These are phyloP conservation scores for Botrytis fragariae DNA, from an alignment of 2,329 filamentous ascomycete species.

Conservation along the genomic window DNA sequence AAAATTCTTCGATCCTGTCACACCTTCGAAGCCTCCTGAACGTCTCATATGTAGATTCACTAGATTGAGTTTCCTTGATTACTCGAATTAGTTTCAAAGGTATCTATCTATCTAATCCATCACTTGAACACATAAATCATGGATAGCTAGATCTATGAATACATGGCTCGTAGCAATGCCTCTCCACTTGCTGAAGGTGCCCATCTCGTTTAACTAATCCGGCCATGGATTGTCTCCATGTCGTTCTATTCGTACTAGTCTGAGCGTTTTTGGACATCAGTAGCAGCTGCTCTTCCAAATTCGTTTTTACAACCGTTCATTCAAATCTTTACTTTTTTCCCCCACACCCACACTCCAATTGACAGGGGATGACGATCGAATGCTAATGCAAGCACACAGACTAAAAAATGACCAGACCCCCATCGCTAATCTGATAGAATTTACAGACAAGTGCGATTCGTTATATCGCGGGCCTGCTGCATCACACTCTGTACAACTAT, in stretches of 20 bases:
- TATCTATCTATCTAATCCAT: not conserved
- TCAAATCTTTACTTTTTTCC: not conserved
- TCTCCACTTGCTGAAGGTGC: not conserved
- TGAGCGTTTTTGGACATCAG: constrained; percentile 10
- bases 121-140: constrained; percentile 11
- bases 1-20: not conserved
- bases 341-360: not conserved
- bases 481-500: not conserved
- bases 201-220: not conserved
- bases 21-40: not conserved
- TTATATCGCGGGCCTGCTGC: not conserved
- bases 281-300: constrained; percentile 16
- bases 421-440: constrained; percentile 32
- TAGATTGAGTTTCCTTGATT: not conserved
- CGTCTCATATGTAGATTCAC: not conserved
- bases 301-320: constrained; percentile 22
- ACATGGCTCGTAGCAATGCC: not conserved
- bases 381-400: constrained; percentile 32
- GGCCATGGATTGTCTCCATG: not conserved
- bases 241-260: not conserved
- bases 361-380: not conserved
- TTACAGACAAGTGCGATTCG: not conserved
- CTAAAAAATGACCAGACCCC: constrained; percentile 25
- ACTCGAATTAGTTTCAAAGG: not conserved
- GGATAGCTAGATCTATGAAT: not conserved